Evolutionary conservation across 2,329 filamentous ascomycete genomes (phyloP).

Genomic region (Aspergillus arachidicola): DNA sequence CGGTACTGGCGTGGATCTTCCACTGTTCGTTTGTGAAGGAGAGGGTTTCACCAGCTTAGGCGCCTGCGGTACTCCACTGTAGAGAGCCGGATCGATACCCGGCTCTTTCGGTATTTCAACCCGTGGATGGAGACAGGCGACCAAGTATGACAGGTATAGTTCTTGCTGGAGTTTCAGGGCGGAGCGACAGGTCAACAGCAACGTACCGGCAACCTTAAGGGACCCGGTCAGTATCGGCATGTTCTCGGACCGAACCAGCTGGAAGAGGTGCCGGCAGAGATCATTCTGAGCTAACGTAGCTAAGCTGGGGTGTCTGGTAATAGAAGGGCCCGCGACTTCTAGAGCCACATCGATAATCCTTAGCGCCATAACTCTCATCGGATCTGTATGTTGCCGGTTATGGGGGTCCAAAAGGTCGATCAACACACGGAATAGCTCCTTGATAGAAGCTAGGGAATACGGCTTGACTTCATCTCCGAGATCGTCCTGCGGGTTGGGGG

Average conservation of each 20-base stretch:
- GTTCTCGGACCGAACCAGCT: conserved; percentile 93
- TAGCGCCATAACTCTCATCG: conserved; percentile 95
- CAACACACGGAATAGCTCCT: conserved; percentile 89
- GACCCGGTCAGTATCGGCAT: conserved; percentile 94
- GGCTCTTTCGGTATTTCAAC: conserved; percentile 90
- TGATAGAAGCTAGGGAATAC: conserved; percentile 90
- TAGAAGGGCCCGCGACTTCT: conserved; percentile 93
- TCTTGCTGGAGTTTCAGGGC: conserved; percentile 96
- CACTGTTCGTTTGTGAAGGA: conserved; percentile 75
- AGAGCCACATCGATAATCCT: conserved; percentile 96
- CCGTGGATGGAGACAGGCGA: conserved; percentile 90
- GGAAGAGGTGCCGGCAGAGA: conserved; percentile 91
- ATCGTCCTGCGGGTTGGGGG: conserved; percentile 46
- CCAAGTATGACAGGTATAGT: conserved; percentile 89
- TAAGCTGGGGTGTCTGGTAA: conserved; percentile 86
- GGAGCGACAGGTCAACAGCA: conserved; percentile 85
- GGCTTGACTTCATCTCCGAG: conserved; percentile 68
- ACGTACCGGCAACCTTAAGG: conserved; percentile 84
- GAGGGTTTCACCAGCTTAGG: conserved; percentile 82
- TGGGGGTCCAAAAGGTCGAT: conserved; percentile 93
- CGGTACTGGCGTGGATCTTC: conserved; percentile 84
- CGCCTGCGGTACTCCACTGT: conserved; percentile 88
- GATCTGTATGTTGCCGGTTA: conserved; percentile 88
- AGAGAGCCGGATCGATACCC: conserved; percentile 86
- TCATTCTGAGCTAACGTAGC: conserved; percentile 89